A percentile compares a stretch with the other conserved stretches of the same genome.
Evolutionary conservation across 768 basidiomycete species (phyloP).

Genomic region (Atractiella rhizophila): DNA sequence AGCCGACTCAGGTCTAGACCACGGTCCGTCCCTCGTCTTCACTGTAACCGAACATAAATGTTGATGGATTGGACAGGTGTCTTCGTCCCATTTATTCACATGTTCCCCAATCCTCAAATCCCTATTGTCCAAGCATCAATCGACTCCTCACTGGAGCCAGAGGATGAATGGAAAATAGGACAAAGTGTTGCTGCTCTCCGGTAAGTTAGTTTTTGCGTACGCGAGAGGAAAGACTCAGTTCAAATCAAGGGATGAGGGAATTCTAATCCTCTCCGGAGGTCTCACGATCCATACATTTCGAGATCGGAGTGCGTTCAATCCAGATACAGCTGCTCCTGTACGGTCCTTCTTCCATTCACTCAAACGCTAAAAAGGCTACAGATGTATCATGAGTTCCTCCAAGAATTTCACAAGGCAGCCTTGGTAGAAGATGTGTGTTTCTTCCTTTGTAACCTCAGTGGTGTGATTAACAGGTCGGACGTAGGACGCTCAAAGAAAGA

Average conservation of each 20-base stretch:
- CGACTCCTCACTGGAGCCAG: conserved; percentile 34
- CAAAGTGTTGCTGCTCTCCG: conserved; percentile 36
- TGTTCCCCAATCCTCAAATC: conserved; percentile 33
- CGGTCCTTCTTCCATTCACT: background rate
- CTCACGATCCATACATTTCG: conserved; percentile 39
- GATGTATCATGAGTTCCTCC: conserved; percentile 31
- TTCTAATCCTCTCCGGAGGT: conserved; percentile 46
- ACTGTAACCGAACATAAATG: too few species aligned
- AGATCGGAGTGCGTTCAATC: conserved; percentile 1
- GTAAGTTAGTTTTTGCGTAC: conserved; percentile 20
- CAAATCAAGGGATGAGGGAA: conserved; percentile 32
- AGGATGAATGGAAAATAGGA: conserved; percentile 40
- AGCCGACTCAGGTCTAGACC: background rate
- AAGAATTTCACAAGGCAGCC: conserved; percentile 36
- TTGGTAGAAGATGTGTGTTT: conserved; percentile 30
- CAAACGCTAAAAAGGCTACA: conserved; percentile 24
- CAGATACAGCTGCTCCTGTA: conserved; percentile 1
- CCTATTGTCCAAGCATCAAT: conserved; percentile 41
- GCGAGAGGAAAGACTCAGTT: background rate
- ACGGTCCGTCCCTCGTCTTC: background rate
- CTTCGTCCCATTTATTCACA: conserved; percentile 49
- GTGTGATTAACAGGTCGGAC: background rate
- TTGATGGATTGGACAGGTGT: conserved; percentile 38
- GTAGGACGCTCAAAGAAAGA: conserved; percentile 31
- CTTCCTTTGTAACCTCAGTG: background rate